A percentile compares a stretch with the other conserved stretches of the same genome.
These are phyloP conservation scores for Huntiella moniliformis DNA, from an alignment of 2,329 filamentous ascomycete genomes.

Conservation along the genomic window DNA sequence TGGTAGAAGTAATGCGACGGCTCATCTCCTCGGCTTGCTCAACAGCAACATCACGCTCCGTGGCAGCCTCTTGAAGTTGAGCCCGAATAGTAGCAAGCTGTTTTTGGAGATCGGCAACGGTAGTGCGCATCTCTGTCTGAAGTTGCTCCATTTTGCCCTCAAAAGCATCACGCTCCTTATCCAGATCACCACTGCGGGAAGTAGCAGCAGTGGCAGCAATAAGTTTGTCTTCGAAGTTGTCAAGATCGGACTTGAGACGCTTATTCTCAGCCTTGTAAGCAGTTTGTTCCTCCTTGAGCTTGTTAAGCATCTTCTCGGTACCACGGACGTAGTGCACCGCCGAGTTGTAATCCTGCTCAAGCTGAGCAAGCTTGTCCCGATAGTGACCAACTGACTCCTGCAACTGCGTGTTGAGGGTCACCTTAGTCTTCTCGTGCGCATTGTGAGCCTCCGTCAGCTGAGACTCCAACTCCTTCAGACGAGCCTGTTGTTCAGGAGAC, in stretches of 20 bases:
- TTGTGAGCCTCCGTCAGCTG: slow-evolving; percentile 62
- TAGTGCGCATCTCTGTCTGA: slow-evolving; percentile 48
- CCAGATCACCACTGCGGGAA: slow-evolving; percentile 46
- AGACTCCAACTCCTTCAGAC: slow-evolving; percentile 70
- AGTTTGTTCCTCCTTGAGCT: slow-evolving; percentile 92
- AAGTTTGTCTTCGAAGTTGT: slow-evolving; percentile 39
- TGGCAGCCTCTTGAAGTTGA: slow-evolving; percentile 46
- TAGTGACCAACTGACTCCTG: slow-evolving; percentile 79
- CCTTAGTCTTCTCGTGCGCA: slow-evolving; percentile 71
- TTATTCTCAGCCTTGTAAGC: slow-evolving; percentile 78
- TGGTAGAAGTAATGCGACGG: slow-evolving; percentile 38
- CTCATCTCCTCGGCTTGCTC: slow-evolving; percentile 33
- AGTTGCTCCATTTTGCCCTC: slow-evolving; percentile 49
- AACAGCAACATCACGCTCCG: slow-evolving; percentile 50
- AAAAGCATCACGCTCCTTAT: slow-evolving; percentile 50
- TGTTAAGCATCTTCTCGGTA: slow-evolving; percentile 96
- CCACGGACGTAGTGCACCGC: slow-evolving; percentile 96
- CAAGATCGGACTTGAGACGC: slow-evolving; percentile 66
- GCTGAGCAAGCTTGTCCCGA: slow-evolving; percentile 78
- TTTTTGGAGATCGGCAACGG: slow-evolving; percentile 48
- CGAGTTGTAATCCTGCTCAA: slow-evolving; percentile 95
- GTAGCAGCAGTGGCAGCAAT: slow-evolving; percentile 19
- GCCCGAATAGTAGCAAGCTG: slow-evolving; percentile 49
- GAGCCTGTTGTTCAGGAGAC: slow-evolving; percentile 61
- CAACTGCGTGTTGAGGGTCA: slow-evolving; percentile 56